Base-by-base conservation (phyloP, 1,284 basidiomycete species). In the Xanthoconium separans region DNA sequence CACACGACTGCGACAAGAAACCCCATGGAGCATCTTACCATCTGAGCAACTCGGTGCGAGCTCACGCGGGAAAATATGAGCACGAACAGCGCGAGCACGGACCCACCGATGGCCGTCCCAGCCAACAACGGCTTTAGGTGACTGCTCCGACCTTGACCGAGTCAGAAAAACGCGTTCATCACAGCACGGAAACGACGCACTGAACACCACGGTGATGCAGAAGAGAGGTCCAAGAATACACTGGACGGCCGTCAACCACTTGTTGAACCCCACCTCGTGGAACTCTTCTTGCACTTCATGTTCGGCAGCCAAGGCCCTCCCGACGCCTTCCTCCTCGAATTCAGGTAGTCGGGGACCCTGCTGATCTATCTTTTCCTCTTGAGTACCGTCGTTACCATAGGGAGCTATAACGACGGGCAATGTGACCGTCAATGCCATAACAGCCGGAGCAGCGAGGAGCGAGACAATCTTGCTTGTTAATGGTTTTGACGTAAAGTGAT, bases 1-100 rank as follows among this genome's bases (percentile, higher is more conserved):
- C 95, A 97, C 6, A 97, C 85, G 62, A 96, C 84, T 13, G 93
- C 81, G 37, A 95, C 88, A 31, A 87, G 72, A 73, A 98, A 98
- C 1, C 95, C 95, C 77, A 93, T 85, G 37, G 85, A 88, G 66
- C 92, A 95, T 16, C 93, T 80, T n/a, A 82, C 78, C 68, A 92
- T 77, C 48, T 84, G 80, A 51, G 84, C 82, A 2, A 80, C 72
- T 1, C 80, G 77, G 51, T 85, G 78, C 7, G 77, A 75, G 1
- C 88, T 87, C 49, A 81, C 78, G 3, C 80, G 77, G 2, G 84
- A 81, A 66, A 87, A 85, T 0, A 81, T 67, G n/a, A 82, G 71
- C 2, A 91, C 85, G 2, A 87, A 69, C 3, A 76, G 65, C 0
- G 79, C 85, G 1, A 79, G 69, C 3, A 78, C 69, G 15, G 83